Evolutionary conservation across 169 alveolate genomes (phyloP).

Genomic region (Eimeria acervulina): DNA sequence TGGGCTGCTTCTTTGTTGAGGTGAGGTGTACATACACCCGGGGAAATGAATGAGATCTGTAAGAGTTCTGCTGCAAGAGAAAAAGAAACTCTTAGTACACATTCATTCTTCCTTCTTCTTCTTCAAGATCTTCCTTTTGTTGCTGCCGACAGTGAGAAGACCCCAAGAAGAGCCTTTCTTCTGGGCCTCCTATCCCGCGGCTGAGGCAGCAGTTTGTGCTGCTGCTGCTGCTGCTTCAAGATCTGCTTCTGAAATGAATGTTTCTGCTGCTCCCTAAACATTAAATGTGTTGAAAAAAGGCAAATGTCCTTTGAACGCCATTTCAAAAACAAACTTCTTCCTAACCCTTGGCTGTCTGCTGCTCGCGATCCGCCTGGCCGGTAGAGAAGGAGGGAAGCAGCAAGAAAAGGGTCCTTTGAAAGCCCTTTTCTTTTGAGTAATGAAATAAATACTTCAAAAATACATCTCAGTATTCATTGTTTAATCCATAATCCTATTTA

Average conservation of each 20-base stretch:
- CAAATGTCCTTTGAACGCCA: not conserved
- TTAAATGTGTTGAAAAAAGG: not conserved
- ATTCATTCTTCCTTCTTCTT: too few relatives aligned
- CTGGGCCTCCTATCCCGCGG: not conserved
- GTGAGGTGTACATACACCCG: too few relatives aligned
- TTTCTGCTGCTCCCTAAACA: not conserved
- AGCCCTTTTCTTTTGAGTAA: not conserved
- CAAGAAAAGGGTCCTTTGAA: too few relatives aligned
- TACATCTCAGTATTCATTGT: too few relatives aligned
- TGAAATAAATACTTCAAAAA: too few relatives aligned
- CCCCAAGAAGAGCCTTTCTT: not conserved
- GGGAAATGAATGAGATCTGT: too few relatives aligned
- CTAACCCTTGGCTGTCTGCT: not conserved
- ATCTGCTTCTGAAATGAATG: not conserved
- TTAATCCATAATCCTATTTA: too few relatives aligned
- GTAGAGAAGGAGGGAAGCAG: not conserved
- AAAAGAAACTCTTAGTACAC: not conserved
- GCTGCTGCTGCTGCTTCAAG: slow-evolving; percentile 7
- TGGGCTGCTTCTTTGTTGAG: too few relatives aligned
- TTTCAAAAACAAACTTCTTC: not conserved
- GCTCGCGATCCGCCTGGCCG: not conserved
- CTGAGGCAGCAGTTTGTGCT: slow-evolving; percentile 16
- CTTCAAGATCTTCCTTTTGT: not conserved
- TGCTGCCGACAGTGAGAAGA: not conserved
- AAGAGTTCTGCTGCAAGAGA: not conserved